These are phyloP conservation scores for Solanum dulcamara DNA, from an alignment of 257 asterid species.

Conservation along the genomic window DNA sequence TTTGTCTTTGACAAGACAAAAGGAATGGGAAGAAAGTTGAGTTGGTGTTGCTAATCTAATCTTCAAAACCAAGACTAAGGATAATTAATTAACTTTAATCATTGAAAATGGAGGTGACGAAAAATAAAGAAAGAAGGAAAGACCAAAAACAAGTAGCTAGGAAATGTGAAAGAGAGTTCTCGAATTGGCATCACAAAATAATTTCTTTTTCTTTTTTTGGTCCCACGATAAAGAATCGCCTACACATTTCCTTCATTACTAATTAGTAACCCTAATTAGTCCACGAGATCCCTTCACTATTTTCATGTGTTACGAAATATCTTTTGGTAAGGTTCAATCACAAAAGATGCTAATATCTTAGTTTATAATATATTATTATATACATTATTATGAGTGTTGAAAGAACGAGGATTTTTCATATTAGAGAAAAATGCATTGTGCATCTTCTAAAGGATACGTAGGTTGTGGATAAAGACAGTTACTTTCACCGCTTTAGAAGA, in stretches of 20 bases:
- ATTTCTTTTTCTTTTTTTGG: constrained; percentile 10
- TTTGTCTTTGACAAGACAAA: neutral
- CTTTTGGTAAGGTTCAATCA: too few species aligned
- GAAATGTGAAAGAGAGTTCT: constrained; percentile 14
- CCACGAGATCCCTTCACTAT: neutral
- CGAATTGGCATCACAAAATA: constrained; percentile 18
- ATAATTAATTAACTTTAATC: constrained; percentile 9
- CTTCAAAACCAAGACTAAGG: constrained; percentile 17
- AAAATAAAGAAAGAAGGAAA: constrained; percentile 19
- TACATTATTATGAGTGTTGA: too few species aligned
- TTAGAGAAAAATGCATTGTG: too few species aligned
- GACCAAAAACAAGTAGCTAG: constrained; percentile 6
- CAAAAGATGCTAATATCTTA: too few species aligned
- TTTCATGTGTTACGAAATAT: neutral
- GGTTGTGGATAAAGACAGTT: too few species aligned
- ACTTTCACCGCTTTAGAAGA: too few species aligned
- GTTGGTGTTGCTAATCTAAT: constrained; percentile 7
- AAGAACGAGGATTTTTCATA: too few species aligned
- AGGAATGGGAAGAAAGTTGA: neutral
- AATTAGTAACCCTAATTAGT: neutral
- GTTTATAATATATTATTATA: too few species aligned
- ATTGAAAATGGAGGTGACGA: constrained; percentile 10
- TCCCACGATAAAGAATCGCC: constrained; percentile 13
- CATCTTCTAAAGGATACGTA: too few species aligned
- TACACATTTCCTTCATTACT: neutral